Conservation (phyloP, 495 filamentous ascomycete species). For the Trichoderma reesei region DNA sequence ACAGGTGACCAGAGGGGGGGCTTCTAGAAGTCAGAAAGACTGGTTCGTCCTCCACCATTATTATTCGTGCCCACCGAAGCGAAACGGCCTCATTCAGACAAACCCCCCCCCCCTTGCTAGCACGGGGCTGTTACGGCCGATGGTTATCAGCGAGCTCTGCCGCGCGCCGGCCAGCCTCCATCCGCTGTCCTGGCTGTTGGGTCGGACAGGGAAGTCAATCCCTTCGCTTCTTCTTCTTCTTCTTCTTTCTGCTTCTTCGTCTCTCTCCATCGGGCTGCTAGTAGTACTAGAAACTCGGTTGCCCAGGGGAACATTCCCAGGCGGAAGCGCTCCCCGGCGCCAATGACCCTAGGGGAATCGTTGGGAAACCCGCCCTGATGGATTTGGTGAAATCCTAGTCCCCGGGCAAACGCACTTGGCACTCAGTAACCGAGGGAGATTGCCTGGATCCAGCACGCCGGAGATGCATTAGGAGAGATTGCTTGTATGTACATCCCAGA, state of each 20-base stretch:
- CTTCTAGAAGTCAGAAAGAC: background rate
- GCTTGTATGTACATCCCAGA: background rate
- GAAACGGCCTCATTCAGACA: background rate
- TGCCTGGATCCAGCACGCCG: background rate
- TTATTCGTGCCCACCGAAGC: background rate
- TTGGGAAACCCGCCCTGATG: background rate
- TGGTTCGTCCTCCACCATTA: background rate
- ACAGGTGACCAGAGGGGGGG: constrained; percentile 4
- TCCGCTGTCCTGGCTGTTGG: background rate
- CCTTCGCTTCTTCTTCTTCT: background rate
- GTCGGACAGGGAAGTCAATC: background rate
- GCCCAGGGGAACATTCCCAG: background rate
- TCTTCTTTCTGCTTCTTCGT: background rate
- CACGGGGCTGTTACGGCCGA: background rate
- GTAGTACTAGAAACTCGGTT: background rate
- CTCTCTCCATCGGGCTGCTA: too few relatives aligned
- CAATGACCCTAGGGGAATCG: background rate
- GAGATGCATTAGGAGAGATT: background rate
- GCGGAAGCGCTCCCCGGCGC: constrained; percentile 5
- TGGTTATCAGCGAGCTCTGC: constrained; percentile 1
- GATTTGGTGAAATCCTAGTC: background rate
- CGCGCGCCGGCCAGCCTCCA: background rate
- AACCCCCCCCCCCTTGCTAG: background rate
- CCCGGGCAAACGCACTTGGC: background rate
- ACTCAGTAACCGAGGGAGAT: background rate